A percentile compares a stretch with the other conserved stretches of the same genome.
Conservation (phyloP, 495 filamentous ascomycete genomes). For the Penicillium arizonense region DNA sequence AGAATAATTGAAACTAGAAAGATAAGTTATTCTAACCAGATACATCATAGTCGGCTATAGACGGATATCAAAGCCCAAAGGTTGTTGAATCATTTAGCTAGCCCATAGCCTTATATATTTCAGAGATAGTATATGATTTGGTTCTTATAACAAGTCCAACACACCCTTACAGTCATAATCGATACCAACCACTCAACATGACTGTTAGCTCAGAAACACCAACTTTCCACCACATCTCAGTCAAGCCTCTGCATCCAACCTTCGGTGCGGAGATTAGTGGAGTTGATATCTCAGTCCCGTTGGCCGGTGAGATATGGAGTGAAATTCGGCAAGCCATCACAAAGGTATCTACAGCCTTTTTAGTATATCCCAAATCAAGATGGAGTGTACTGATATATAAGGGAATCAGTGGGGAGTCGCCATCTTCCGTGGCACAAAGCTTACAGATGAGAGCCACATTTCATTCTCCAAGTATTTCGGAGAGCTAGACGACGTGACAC, state of each 20-base stretch:
- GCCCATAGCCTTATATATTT: too few species aligned
- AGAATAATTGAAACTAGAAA: too few species aligned
- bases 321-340: constrained; percentile 43
- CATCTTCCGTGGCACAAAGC: constrained; percentile 50
- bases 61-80: not conserved
- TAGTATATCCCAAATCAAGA: not conserved
- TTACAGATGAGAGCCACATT: constrained; percentile 51
- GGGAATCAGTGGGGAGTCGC: constrained; percentile 49
- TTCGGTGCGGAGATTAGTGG: constrained; percentile 53
- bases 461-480: constrained; percentile 51
- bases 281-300: constrained; percentile 37
- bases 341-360: constrained; percentile 31
- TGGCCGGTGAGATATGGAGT: constrained; percentile 41
- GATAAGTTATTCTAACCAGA: too few species aligned
- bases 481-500: constrained; percentile 54
- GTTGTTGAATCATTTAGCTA: too few species aligned
- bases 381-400: too few species aligned
- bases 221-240: not conserved
- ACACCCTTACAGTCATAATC: too few species aligned
- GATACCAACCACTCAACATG: too few species aligned
- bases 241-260: constrained; percentile 41
- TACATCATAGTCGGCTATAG: not conserved
- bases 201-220: too few species aligned
- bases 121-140: too few species aligned
- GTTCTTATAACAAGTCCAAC: too few species aligned